Evolutionary conservation across 1,139 yeast genomes (phyloP), one percentile per base, ranked within the genome.

Genomic region (Yamadazyma blattariae): DNA sequence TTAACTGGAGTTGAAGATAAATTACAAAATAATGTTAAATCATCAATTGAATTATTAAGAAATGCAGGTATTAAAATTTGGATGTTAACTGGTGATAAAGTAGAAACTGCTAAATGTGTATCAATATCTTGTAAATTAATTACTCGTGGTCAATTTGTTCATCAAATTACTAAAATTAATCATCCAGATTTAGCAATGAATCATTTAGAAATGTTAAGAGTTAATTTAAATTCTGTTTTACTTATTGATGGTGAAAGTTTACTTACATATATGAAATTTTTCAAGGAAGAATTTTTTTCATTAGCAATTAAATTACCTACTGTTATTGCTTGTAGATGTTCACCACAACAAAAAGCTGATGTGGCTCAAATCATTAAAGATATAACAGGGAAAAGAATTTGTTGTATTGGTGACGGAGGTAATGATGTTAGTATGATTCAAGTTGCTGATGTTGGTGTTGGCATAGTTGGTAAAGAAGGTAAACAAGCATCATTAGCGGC

Each of bases 51-150:
- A 62, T 69, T 92, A 25, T 70, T 94, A 45, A 73, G 98, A 48
- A 92, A 94, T 62, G 99, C 98, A 0, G 98, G 98, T 2, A 80
- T 94, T 39, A 88, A 88, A 52, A 92, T 94, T 35, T 94, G 99
- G 99, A 94, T 94, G 98, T 68, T 94, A 34, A 94, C 99, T 0
- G 99, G 99, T 45, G 99, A 94, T 57, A 94, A 94, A 57, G 97
- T 92, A 7, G 99, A 94, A 61, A 94, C 99, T 0, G 98, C 98
- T 1, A 78, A 88, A 43, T 92, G 98, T 71, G 97, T 94, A 25
- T 89, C 97, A 17, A 86, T 94, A 13, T 86, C 96, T 56, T 94
- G 97, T 17, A 82, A 90, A 52, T 75, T 94, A 38, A 92, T 94
- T 30, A 75, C 95, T 3, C 77, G 97, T 43, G 97, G 98, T 5